Base-by-base conservation (phyloP, 495 filamentous ascomycete species). In the Glutinoglossum americanum region DNA sequence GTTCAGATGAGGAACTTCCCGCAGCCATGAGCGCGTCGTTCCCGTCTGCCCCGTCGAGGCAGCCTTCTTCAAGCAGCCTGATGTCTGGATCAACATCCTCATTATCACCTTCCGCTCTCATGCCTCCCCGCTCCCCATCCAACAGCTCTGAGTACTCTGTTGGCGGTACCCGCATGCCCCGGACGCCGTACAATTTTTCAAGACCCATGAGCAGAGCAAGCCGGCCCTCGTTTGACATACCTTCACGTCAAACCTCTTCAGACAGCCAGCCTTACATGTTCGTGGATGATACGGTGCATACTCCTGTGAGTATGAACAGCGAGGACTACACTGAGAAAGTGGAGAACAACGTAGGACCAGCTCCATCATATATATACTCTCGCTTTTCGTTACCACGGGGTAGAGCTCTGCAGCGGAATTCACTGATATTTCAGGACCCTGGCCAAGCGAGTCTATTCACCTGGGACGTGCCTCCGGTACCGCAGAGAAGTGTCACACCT, bases 161-260 rank as follows among this genome's bases (percentile, higher is more conserved):
- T 54, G 71, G 69, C n/a, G 79, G 82, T 19, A 72, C 73, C n/a
- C 69, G 72, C 21, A 72, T 85, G 32, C 78, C 82, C 1, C 79
- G 84, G 32, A 84, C 86, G 1, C 75, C 84, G 1, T 90, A 89
- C 66, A 98, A 97, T 67, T 97, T 97, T 68, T 96, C 92, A 2
- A 74, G 92, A 7, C 92, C 92, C 1, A 62, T 92, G 30, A 95
- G 92, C 68, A 77, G 87, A 60, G 80, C 83, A 9, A 83, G 81
- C 57, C 80, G 77, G 51, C 76, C 85, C 15, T 80, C 70, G 10
- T 60, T 77, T 27, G 82, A 87, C 28, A 57, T 69, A 2, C 77
- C 81, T 41, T 72, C 69, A 25, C 72, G 78, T 19, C 75, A 82
- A 57, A 67, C 73, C 5, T 79, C 80, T 7, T 78, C 73, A 3